Percentiles rank a stretch among this genome's conserved stretches.
Evolutionary conservation across 2,329 filamentous ascomycete species (phyloP).

Genomic region (Ophiostoma piceae): DNA sequence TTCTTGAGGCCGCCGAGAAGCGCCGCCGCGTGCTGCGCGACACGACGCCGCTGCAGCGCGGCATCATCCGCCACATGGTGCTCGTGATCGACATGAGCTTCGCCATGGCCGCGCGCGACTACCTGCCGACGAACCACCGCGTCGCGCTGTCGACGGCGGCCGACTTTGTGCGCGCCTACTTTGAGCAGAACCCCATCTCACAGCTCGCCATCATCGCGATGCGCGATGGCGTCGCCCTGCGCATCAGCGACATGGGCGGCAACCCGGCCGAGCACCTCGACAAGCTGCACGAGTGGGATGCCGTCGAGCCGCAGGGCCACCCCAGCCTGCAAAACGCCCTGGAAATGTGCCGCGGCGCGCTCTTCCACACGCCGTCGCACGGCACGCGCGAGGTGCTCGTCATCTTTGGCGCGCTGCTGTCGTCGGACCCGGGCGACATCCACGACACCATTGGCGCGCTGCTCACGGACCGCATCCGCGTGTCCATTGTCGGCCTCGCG

Average conservation of each 20-base stretch:
- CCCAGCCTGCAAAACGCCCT: conserved; percentile 89
- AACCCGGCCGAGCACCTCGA: conserved; percentile 86
- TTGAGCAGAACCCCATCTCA: conserved; percentile 97
- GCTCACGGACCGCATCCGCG: conserved; percentile 75
- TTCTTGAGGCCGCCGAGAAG: conserved; percentile 78
- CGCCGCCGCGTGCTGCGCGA: conserved; percentile 77
- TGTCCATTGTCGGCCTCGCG: conserved; percentile 82
- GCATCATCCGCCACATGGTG: conserved; percentile 94
- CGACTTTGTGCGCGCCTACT: conserved; percentile 89
- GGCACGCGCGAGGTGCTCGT: conserved; percentile 90
- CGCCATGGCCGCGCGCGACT: conserved; percentile 92
- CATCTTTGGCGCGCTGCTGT: conserved; percentile 83
- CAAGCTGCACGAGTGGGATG: conserved; percentile 62
- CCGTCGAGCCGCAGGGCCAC: conserved; percentile 64
- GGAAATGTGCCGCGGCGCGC: conserved; percentile 84
- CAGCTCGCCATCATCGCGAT: conserved; percentile 90
- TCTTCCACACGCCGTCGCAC: conserved; percentile 91
- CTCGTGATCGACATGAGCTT: conserved; percentile 87
- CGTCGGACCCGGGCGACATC: conserved; percentile 90
- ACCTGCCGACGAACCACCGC: conserved; percentile 80
- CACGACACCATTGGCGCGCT: conserved; percentile 80
- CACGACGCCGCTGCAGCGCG: conserved; percentile 89
- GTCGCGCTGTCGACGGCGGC: conserved; percentile 76
- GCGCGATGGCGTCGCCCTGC: conserved; percentile 81
- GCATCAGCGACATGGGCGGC: conserved; percentile 83